Evolutionary conservation across 2,329 filamentous ascomycete species (phyloP).

Genomic region (Trichoderma guizhouense): DNA sequence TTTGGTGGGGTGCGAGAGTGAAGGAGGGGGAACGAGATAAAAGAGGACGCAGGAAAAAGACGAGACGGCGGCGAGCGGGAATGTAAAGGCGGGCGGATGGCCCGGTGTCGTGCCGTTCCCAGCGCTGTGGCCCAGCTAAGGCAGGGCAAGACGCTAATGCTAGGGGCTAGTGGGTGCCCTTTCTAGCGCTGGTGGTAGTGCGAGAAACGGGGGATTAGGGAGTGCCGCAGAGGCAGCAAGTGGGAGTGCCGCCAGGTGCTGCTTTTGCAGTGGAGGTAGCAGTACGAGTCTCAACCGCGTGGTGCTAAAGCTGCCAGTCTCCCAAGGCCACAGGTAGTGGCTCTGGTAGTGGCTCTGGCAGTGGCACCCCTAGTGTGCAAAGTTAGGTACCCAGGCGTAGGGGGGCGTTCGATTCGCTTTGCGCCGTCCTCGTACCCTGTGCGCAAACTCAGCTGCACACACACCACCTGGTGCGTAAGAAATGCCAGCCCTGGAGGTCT

Average conservation of each 20-base stretch:
- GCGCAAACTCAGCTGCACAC: constrained; percentile 3
- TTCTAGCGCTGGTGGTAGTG: constrained; percentile 18
- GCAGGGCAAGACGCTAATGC: constrained; percentile 19
- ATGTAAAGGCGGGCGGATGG: constrained; percentile 37
- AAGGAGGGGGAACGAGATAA: constrained; percentile 17
- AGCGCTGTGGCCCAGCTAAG: constrained; percentile 31
- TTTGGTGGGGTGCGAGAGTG: constrained; percentile 21
- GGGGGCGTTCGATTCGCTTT: not conserved
- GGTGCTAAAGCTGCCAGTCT: not conserved
- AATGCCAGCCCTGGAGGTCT: not conserved
- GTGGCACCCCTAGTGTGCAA: not conserved
- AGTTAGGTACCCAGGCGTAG: not conserved
- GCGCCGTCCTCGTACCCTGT: constrained; percentile 7
- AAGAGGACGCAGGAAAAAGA: constrained; percentile 18
- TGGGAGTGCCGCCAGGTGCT: not conserved
- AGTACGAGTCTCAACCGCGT: not conserved
- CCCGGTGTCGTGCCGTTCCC: constrained; percentile 39
- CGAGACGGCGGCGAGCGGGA: constrained; percentile 29
- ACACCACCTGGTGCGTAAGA: constrained; percentile 14
- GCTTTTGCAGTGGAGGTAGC: not conserved
- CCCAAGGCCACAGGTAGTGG: not conserved
- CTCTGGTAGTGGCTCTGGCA: not conserved
- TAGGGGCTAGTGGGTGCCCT: constrained; percentile 19
- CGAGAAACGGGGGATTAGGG: constrained; percentile 6
- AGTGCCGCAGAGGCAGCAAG: not conserved